Evolutionary conservation across 2,329 filamentous ascomycete genomes (phyloP).

Genomic region (Xylariaceae sp.): DNA sequence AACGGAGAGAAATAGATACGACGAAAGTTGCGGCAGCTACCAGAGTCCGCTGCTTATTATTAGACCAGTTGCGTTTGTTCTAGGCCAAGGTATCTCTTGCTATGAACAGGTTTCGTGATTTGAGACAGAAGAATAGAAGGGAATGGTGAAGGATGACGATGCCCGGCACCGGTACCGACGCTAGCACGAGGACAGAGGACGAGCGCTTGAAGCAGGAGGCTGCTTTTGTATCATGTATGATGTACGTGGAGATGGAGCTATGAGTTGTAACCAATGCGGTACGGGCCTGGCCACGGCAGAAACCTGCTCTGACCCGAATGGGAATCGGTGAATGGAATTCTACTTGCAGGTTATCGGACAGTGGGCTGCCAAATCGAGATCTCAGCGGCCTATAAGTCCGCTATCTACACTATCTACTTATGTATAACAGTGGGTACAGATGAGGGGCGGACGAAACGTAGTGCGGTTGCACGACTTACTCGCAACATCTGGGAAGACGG

Average conservation of each 20-base stretch:
- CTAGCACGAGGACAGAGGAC: slow-evolving; percentile 1
- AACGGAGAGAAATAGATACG: no score
- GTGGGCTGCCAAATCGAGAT: slow-evolving; percentile 21
- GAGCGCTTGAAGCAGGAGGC: slow-evolving; percentile 8
- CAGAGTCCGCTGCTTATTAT: not conserved
- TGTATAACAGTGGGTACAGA: no score
- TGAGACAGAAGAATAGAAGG: not conserved
- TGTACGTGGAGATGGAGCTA: slow-evolving; percentile 14
- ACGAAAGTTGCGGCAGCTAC: not conserved
- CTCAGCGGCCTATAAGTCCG: not conserved
- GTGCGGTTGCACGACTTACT: no score
- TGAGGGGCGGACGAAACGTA: not conserved
- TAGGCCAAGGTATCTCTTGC: no score
- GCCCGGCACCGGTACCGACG: slow-evolving; percentile 19
- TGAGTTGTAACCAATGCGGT: slow-evolving; percentile 6
- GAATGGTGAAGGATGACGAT: not conserved
- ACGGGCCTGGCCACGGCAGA: not conserved
- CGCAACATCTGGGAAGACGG: no score
- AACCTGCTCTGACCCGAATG: slow-evolving; percentile 10
- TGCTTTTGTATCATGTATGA: slow-evolving; percentile 22
- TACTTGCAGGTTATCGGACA: not conserved
- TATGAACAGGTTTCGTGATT: not conserved
- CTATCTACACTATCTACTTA: no score
- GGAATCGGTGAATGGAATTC: slow-evolving; percentile 7
- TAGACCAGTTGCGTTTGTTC: no score